Base-by-base conservation (phyloP, 345 rosid species). In the Moringa oleifera region DNA sequence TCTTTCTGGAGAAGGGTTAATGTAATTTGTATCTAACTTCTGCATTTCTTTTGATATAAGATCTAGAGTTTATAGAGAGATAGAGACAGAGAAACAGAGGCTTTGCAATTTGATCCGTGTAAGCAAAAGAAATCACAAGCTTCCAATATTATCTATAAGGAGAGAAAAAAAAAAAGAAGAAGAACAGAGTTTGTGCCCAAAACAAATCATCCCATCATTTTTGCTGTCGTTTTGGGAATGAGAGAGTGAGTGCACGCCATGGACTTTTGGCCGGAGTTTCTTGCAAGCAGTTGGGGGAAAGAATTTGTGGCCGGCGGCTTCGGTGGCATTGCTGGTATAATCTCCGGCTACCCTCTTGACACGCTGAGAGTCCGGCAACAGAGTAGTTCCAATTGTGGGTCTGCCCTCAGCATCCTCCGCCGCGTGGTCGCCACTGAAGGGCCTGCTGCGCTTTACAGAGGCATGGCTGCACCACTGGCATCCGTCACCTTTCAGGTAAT, bases 251-350 rank as follows among this genome's bases (percentile, higher is more conserved):
- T 52, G 57, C 28, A 49, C 9, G n/a, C n/a, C 20, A 90, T 90
- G 99, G 96, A 90, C 70, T 90, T 86, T 67, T 88, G 95, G 97
- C 99, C 96, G 11, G 92, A 90, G 76, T 94, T 88, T 77, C 77
- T 94, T 60, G 96, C 97, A 17, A 82, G 58, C 65, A 88, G 89
- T 61, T 86, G 86, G 86, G 97, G 96, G 0, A 77, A 64, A 64
- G 97, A 94, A 62, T 88, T 88, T 75, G 90, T 90, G 51, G 99
- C 93, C 11, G 97, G 97, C 31, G 99, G 97, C 4, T 81, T 83
- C 58, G 97, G 99, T 22, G 99, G 99, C 68, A 75, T 81, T 18
- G 97, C 99, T n/a, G 97, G 99, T 0, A 82, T 94, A 10, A 25
- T 94, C 67, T 80, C 96, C 4, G 99, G 97, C 0, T 94, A 90